Percentiles rank a stretch among this genome's conserved stretches.
phyloP scores from a whole-genome alignment of 768 basidiomycete species.

The Crucibulum laeve region DNA sequence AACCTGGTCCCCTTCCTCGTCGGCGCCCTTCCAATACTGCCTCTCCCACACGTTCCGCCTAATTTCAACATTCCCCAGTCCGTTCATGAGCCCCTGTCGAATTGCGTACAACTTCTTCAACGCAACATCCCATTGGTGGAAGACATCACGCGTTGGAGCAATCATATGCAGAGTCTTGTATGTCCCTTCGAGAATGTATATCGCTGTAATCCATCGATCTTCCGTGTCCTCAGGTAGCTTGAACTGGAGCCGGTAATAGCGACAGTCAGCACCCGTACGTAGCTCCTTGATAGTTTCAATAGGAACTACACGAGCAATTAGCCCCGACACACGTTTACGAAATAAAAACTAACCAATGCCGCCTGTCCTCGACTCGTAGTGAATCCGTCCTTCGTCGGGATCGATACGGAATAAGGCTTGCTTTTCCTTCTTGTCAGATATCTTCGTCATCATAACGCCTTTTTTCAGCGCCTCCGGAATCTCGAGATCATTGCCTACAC shows the following conservation, averaged over 20 bases:
- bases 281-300: slow-evolving; percentile 90
- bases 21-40: slow-evolving; percentile 79
- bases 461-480: slow-evolving; percentile 56
- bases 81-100: slow-evolving; percentile 71
- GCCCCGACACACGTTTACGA: slow-evolving; percentile 10
- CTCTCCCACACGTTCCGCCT: slow-evolving; percentile 77
- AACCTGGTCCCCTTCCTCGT: slow-evolving; percentile 55
- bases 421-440: slow-evolving; percentile 75
- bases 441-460: slow-evolving; percentile 78
- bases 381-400: slow-evolving; percentile 75
- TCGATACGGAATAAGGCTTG: slow-evolving; percentile 68
- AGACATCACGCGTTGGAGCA: slow-evolving; percentile 52
- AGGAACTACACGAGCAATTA: slow-evolving; percentile 48
- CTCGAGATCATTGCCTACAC: slow-evolving; percentile 19
- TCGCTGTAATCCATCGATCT: slow-evolving; percentile 82
- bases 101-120: slow-evolving; percentile 64
- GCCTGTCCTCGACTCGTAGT: slow-evolving; percentile 71
- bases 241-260: slow-evolving; percentile 73
- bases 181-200: slow-evolving; percentile 71
- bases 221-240: slow-evolving; percentile 64
- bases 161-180: slow-evolving; percentile 89
- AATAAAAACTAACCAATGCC: slow-evolving; percentile 53
- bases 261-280: slow-evolving; percentile 69
- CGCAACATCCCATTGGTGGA: slow-evolving; percentile 57
- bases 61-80: slow-evolving; percentile 64